Evolutionary conservation across 2,329 filamentous ascomycete species (phyloP), one percentile per base, ranked within the genome.

Genomic region (Arthrobotrys iridis): DNA sequence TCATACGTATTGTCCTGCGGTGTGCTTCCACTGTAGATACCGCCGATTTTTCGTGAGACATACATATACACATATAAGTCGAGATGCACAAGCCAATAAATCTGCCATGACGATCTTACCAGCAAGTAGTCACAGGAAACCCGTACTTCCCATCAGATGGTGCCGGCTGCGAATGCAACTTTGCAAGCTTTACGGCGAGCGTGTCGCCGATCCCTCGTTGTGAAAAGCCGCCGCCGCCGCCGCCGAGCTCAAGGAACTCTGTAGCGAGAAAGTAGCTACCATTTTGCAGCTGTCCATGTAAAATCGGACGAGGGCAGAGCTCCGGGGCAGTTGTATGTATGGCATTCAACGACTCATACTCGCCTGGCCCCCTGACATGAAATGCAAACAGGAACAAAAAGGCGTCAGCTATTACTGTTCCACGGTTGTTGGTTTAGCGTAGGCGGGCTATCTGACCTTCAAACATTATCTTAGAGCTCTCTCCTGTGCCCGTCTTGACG

Each of bases 101-200:
- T 7, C 33, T 37, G 7, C n/a, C 28, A 33, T 33, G 28, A 10
- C 28, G 28, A 33, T 8, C 45, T 26, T 68, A 75, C 71, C 71
- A 97, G 82, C 91, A 97, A 0, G 93, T 97, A 0, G 90, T 84
- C 0, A 90, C 89, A 0, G 91, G 91, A 80, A 97, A 97, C 1
- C 94, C 94, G 78, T 94, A 97, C 82, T 89, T 84, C 1, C 88
- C 88, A 37, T 80, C 84, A 8, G 86, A 81, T 0, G 92, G 91
- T 0, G 91, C 91, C 0, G 90, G 88, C 0, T 89, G 92, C 1
- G 87, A 89, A 82, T 97, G 94, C 48, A 97, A 83, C 79, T 86
- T 88, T 0, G 91, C 93, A 5, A 97, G 85, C 81, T 96, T 93
- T 76, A 87, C 83, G 0, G 93, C 92, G 0, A 97, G 84, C 0